Base-by-base conservation (phyloP, 2,329 filamentous ascomycete species). In the Epichloe festucae region DNA sequence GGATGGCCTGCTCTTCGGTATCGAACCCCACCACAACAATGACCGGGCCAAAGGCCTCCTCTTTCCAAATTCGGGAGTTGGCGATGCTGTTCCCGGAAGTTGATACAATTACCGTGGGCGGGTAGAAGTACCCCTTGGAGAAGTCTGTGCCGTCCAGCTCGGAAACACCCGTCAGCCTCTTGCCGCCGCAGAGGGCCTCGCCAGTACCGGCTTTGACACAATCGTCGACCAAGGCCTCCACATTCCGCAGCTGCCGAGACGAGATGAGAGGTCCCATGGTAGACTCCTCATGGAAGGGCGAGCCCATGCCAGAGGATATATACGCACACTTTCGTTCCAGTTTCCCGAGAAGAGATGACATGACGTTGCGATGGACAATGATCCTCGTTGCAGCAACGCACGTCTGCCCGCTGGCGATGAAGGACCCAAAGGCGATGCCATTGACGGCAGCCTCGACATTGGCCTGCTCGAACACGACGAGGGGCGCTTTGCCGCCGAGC, bases 31-130 rank as follows among this genome's bases (percentile, higher is more conserved):
- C 77, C 57, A 93, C 78, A 49, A 84, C 77, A 64, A 86, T 82
- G 40, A 90, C 87, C 8, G 87, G 87, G 19, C 87, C 87, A 65
- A 93, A 93, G 54, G 89, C 87, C 67, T 93, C 87, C 64, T 89
- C 84, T 59, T 80, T 77, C 73, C 87, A 84, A 58, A 93, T 85
- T 63, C 80, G 80, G 67, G 87, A 85, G 61, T 79, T 69, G 38
- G 74, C 57, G 78, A 89, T 74, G 60, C 79, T 79, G 56, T 77
- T 74, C 68, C 63, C 69, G 61, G 74, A 34, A 45, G 81, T 70
- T 0, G 65, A 68, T 0, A 63, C 61, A 27, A 95, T 75, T 2
- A 95, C 77, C 0, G 89, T 95, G 0, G 87, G 87, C 48, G 85
- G 76, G 67, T 82, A 94, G 71, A 88, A 95, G 66, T 89, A 89